Evolutionary conservation across 257 asterid genomes (phyloP).

Genomic region (Solanum rostratum): DNA sequence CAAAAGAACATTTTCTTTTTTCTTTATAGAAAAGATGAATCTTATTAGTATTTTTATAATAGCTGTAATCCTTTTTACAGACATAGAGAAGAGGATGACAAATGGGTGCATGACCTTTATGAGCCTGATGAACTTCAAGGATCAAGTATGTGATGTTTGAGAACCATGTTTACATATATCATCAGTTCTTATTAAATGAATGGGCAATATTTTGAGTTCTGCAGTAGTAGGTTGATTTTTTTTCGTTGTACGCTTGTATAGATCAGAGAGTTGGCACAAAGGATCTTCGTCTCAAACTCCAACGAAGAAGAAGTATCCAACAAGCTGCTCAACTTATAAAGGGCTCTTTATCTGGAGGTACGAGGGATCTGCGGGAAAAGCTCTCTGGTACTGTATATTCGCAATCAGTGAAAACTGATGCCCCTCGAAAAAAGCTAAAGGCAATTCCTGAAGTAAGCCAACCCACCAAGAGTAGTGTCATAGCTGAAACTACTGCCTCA

Average conservation of each 20-base stretch:
- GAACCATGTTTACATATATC: constrained; percentile 1
- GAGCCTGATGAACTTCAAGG: constrained; percentile 31
- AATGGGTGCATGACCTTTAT: constrained; percentile 89
- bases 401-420: constrained; percentile 32
- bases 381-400: constrained; percentile 62
- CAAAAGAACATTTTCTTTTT: constrained; percentile 4
- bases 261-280: constrained; percentile 51
- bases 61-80: constrained; percentile 32
- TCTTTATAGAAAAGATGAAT: not conserved
- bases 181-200: not conserved
- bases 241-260: constrained; percentile 18
- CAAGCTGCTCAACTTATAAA: constrained; percentile 38
- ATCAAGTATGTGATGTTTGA: constrained; percentile 34
- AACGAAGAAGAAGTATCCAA: constrained; percentile 38
- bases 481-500: constrained; percentile 37
- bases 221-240: not conserved
- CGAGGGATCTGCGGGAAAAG: constrained; percentile 84
- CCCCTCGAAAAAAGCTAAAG: constrained; percentile 27
- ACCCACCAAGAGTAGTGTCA: constrained; percentile 50
- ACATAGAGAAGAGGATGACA: constrained; percentile 69
- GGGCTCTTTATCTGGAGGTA: constrained; percentile 51
- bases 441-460: constrained; percentile 46
- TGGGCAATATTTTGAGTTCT: not conserved
- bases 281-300: constrained; percentile 95
- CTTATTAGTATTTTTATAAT: not conserved